Evolutionary conservation across 2,329 filamentous ascomycete genomes (phyloP).

Genomic region (Fusarium staphyleae): DNA sequence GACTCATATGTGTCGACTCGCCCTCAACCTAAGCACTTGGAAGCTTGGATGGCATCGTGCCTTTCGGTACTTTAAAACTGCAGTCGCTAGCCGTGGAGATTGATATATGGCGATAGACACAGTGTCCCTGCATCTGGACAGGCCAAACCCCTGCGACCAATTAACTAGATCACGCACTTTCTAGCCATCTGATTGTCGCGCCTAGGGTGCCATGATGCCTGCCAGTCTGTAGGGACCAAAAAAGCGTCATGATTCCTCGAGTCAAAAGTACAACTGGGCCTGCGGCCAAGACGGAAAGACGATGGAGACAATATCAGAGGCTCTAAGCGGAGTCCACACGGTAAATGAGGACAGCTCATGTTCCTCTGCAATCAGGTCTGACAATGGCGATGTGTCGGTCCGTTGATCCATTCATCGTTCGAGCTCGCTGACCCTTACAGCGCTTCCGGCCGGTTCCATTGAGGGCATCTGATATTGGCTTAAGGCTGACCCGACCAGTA

Average conservation of each 20-base stretch:
- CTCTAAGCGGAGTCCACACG: constrained; percentile 15
- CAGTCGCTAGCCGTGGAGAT: constrained; percentile 9
- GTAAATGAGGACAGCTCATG: constrained; percentile 9
- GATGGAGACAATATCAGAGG: constrained; percentile 19
- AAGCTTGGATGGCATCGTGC: not conserved
- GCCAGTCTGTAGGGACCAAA: constrained; percentile 8
- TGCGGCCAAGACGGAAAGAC: constrained; percentile 26
- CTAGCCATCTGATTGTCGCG: constrained; percentile 7
- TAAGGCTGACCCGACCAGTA: not conserved
- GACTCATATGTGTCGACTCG: not conserved
- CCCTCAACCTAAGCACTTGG: constrained; percentile 12
- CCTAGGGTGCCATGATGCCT: constrained; percentile 30
- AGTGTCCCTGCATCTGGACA: not conserved
- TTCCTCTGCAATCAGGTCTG: constrained; percentile 4
- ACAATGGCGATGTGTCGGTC: constrained; percentile 30
- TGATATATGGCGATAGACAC: not conserved
- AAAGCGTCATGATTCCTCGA: constrained; percentile 22
- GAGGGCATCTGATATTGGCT: constrained; percentile 23
- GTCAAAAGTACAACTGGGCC: constrained; percentile 8
- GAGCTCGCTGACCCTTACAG: constrained; percentile 18
- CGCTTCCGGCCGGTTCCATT: constrained; percentile 22
- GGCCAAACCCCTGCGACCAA: constrained; percentile 32
- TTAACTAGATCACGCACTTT: constrained; percentile 14
- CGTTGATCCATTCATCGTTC: constrained; percentile 32
- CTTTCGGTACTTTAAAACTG: constrained; percentile 6